phyloP scores from a whole-genome alignment of 2,329 filamentous ascomycete genomes.

The Neophaeococcomyces mojaviensis region DNA sequence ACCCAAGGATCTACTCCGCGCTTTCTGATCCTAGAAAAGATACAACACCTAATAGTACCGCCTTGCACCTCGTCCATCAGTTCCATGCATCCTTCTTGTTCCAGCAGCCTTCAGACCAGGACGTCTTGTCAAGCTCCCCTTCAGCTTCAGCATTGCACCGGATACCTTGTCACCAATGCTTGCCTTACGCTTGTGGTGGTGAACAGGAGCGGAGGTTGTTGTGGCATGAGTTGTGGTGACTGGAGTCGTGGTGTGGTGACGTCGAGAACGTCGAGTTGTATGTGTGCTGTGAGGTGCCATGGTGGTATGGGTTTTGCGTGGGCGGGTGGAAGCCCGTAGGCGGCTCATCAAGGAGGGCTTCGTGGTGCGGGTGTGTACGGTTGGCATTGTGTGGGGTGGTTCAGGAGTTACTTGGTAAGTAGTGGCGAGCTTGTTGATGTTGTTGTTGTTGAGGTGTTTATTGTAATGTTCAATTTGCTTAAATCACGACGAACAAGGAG shows the following conservation, averaged over 20 bases:
- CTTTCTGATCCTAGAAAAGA: no score
- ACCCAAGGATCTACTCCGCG: no score
- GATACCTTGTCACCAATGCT: slow-evolving; percentile 69
- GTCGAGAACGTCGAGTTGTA: background rate
- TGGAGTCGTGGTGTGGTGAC: no score
- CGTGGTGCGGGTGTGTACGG: slow-evolving; percentile 22
- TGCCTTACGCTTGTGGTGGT: slow-evolving; percentile 58
- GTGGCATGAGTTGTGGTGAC: background rate
- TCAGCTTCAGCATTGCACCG: slow-evolving; percentile 66
- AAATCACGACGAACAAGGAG: no score
- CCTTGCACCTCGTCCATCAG: slow-evolving; percentile 52
- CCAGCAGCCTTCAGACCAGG: slow-evolving; percentile 71
- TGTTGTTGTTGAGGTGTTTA: no score
- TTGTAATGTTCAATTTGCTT: no score
- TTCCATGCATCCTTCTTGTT: slow-evolving; percentile 65
- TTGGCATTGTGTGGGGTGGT: slow-evolving; percentile 30
- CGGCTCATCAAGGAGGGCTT: slow-evolving; percentile 50
- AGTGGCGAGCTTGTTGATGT: no score
- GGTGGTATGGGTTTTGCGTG: slow-evolving; percentile 34
- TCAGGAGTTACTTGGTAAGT: slow-evolving; percentile 10
- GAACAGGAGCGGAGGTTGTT: slow-evolving; percentile 1
- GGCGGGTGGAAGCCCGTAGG: slow-evolving; percentile 31
- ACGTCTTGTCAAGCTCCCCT: slow-evolving; percentile 59
- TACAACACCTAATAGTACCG: slow-evolving; percentile 3
- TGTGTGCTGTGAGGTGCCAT: slow-evolving; percentile 36